Conservation (phyloP, 139 green algal genomes). For the Chlorella sorokiniana region DNA sequence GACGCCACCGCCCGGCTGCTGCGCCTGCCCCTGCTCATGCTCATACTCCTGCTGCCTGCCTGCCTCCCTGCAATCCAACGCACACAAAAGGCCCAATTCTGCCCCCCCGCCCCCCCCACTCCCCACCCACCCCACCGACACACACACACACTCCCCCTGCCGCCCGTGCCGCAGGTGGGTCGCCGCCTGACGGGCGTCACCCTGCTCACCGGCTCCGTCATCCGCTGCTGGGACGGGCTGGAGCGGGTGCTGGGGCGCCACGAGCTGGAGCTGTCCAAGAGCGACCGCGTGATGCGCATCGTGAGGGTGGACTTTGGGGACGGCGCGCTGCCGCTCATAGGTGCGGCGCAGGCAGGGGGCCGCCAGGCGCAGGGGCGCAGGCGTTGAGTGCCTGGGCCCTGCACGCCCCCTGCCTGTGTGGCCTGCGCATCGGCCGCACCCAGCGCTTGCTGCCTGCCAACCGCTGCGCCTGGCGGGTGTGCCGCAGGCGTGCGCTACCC, state of each 20-base stretch:
- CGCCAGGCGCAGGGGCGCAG: too few relatives aligned
- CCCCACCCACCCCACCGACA: not conserved
- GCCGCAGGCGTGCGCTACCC: conserved; percentile 73
- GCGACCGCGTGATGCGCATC: conserved; percentile 74
- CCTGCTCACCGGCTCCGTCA: conserved; percentile 70
- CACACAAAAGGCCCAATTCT: too few relatives aligned
- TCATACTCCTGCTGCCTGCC: too few relatives aligned
- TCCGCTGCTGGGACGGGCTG: conserved; percentile 82
- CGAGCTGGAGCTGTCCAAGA: conserved; percentile 59
- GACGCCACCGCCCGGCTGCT: too few relatives aligned
- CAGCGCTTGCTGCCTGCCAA: not conserved
- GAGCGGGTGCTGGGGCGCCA: conserved; percentile 70
- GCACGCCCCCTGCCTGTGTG: not conserved
- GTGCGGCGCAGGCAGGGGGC: conserved; percentile 21
- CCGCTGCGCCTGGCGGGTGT: not conserved
- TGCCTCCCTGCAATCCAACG: too few relatives aligned
- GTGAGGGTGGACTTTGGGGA: conserved; percentile 61
- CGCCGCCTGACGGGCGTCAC: conserved; percentile 62
- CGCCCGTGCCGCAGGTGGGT: conserved; percentile 48
- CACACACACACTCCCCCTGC: not conserved
- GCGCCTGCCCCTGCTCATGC: too few relatives aligned
- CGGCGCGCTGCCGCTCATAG: conserved; percentile 43
- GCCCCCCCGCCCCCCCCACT: not conserved
- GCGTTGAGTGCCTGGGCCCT: too few relatives aligned
- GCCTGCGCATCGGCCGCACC: too few relatives aligned